Evolutionary conservation across 371 early-diverging fungal genomes (phyloP).

Genomic region (Lichtheimia hyalospora): DNA sequence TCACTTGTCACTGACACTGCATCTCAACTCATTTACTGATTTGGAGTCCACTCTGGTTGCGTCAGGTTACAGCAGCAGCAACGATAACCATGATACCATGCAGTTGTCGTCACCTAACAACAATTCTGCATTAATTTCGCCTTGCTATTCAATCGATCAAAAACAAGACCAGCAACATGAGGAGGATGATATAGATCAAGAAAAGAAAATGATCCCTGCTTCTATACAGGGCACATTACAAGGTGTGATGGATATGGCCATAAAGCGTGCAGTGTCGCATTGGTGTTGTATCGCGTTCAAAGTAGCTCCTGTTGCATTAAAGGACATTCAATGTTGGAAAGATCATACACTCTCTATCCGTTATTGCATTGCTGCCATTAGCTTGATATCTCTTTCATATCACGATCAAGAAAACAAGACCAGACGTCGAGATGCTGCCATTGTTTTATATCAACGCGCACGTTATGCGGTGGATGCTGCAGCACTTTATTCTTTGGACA

Average conservation of each 20-base stretch:
- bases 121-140: no score
- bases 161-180: no score
- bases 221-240: no score
- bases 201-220: no score
- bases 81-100: no score
- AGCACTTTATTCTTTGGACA: constrained; percentile 10
- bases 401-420: constrained; percentile 3
- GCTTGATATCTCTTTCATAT: constrained; percentile 8
- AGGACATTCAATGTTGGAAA: constrained; percentile 6
- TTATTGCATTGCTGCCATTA: constrained; percentile 16
- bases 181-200: no score
- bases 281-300: constrained; percentile 30
- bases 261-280: constrained; percentile 11
- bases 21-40: no score
- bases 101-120: no score
- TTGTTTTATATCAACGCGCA: constrained; percentile 13
- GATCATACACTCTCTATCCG: constrained; percentile 12
- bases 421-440: constrained; percentile 9
- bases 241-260: constrained; percentile 3
- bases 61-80: no score
- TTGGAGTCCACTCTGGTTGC: no score
- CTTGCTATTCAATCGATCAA: no score
- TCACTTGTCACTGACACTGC: no score
- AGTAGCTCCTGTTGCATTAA: constrained; percentile 14
- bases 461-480: constrained; percentile 13